These are phyloP conservation scores for Calonectria pseudoreteaudii DNA, from an alignment of 2,329 filamentous ascomycete genomes.

Conservation along the genomic window DNA sequence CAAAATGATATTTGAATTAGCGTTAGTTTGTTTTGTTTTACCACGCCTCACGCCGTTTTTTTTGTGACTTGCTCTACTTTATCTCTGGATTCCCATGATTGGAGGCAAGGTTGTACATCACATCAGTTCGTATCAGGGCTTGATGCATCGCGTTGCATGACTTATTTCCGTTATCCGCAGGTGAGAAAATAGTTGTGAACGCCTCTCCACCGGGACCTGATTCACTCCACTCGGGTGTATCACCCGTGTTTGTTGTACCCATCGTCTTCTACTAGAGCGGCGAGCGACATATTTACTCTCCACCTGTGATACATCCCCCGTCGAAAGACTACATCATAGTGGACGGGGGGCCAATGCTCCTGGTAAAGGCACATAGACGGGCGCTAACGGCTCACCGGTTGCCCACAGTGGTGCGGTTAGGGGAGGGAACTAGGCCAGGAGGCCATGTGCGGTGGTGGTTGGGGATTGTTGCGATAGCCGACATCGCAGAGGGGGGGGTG, in stretches of 20 bases:
- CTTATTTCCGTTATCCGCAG: conserved; percentile 6
- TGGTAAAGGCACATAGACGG: conserved; percentile 1
- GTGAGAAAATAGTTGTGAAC: conserved; percentile 6
- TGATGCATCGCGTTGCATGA: background rate
- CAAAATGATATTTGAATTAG: background rate
- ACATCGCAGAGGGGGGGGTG: conserved; percentile 20
- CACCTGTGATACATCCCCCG: conserved; percentile 8
- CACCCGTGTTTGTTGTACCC: background rate
- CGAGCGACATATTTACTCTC: conserved; percentile 3
- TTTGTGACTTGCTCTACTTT: background rate
- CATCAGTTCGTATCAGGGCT: background rate
- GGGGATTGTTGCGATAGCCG: conserved; percentile 19
- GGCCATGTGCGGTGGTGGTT: conserved; percentile 18
- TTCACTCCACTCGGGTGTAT: conserved; percentile 4
- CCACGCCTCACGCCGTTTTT: background rate
- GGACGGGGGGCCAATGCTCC: background rate
- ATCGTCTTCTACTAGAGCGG: background rate
- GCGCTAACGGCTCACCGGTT: conserved; percentile 15
- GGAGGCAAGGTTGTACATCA: background rate
- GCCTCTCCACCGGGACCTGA: background rate
- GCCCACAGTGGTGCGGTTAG: conserved; percentile 24
- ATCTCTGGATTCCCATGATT: background rate
- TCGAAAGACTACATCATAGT: background rate
- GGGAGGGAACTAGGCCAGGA: conserved; percentile 9
- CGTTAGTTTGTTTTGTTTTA: background rate